Percentiles rank a stretch among this genome's conserved stretches.
These are phyloP conservation scores for Helichrysum umbraculigerum DNA, from an alignment of 129 eudicot genomes.

Conservation along the genomic window DNA sequence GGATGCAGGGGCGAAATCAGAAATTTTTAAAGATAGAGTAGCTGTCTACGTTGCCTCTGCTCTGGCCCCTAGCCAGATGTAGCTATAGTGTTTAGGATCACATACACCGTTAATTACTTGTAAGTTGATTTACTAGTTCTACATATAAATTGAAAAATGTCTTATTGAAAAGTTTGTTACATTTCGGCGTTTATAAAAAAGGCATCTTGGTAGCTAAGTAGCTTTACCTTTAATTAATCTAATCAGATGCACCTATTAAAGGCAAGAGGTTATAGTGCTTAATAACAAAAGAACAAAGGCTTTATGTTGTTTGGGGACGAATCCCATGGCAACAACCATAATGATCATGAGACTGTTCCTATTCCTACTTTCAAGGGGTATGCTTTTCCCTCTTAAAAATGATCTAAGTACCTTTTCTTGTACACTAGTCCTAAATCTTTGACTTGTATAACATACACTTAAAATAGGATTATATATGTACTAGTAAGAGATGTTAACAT, in stretches of 20 bases:
- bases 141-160: neutral
- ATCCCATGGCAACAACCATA: conserved; percentile 1
- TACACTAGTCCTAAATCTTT: neutral
- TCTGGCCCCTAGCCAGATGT: neutral
- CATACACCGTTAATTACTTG: neutral
- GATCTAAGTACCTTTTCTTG: conserved; percentile 1
- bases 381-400: neutral
- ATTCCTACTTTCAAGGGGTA: conserved; percentile 4
- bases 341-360: neutral
- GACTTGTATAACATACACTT: neutral
- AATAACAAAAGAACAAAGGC: neutral
- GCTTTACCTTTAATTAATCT: neutral
- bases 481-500: no score
- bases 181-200: no score
- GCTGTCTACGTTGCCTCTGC: no score
- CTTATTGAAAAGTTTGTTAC: neutral
- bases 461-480: no score
- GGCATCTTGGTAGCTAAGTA: no score
- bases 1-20: no score
- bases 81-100: neutral
- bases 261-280: neutral
- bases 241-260: neutral
- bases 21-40: no score
- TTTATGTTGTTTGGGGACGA: conserved; percentile 4
- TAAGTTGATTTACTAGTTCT: no score